Base-by-base conservation (phyloP, 345 rosid species). In the Euphorbia lathyris region DNA sequence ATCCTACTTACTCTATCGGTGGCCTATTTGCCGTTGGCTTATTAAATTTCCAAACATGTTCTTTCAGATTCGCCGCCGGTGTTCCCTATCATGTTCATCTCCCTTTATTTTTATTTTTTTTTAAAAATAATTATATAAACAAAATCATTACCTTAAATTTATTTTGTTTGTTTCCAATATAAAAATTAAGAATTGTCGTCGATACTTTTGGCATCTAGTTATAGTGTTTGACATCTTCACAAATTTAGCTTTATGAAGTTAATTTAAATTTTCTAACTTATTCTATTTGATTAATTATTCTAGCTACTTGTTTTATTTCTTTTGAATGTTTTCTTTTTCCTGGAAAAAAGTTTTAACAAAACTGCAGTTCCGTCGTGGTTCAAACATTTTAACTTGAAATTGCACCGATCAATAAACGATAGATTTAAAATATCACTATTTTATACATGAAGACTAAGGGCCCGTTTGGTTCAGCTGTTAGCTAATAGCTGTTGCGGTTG, bases 51-150 rank as follows among this genome's bases (percentile, higher is more conserved):
- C 8, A 45, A 48, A 68, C 84, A 61, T 80, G 82, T 77, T 55
- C 73, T 76, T 63, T 81, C 74, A 81, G 87, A 85, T 85, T 85
- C 88, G 75, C 74, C 86, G 87, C 87, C 89, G 87, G 72, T 76
- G 70, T 80, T 87, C 77, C 66, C 87, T 87, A 87, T 27, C 75
- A 71, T 77, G 82, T 83, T 77, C 72, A 53, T 70, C 36, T 32
- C 65, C 48, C 51, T 57, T 23, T 60, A 13, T 65, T 7, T 27
- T 7, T 27, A 30, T 10, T 55, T 55, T 8, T 19, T 3, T 51
- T 3, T 51, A 45, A 12, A 45, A 45, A 45, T 45, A 45, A 45
- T 45, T 12, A 45, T 12, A 45, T 10, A 14, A 3, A 45, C 51
- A 45, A 26, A 29, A 47, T 43, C 26, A 52, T 34, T 67, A 12